phyloP scores from a whole-genome alignment of 2,329 filamentous ascomycete genomes.

The Cordyceps tenuipes region DNA sequence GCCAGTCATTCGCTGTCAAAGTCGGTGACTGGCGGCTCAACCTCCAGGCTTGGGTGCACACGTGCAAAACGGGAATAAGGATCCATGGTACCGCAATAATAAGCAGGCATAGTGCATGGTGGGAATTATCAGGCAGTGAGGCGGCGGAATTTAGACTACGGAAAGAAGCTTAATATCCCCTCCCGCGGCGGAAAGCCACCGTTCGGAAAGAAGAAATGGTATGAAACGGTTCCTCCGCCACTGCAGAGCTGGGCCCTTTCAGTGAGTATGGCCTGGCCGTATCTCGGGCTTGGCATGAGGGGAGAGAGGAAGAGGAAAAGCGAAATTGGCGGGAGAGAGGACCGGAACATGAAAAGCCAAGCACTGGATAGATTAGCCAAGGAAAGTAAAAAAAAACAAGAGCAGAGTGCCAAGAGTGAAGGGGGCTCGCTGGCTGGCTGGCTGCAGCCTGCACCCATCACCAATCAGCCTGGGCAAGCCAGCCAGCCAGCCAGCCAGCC shows the following conservation, averaged over 20 bases:
- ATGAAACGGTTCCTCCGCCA: background rate
- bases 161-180: constrained; percentile 8
- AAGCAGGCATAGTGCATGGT: too few relatives aligned
- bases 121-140: background rate
- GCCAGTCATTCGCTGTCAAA: background rate
- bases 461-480: constrained; percentile 8
- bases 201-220: background rate
- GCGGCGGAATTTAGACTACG: background rate
- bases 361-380: background rate
- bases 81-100: too few relatives aligned
- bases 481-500: too few relatives aligned
- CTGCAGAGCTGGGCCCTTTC: background rate
- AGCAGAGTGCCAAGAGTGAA: background rate
- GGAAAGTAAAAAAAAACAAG: background rate
- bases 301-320: background rate
- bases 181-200: background rate
- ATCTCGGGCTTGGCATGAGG: constrained; percentile 2
- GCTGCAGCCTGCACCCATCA: too few relatives aligned
- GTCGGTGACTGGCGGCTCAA: background rate
- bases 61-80: too few relatives aligned
- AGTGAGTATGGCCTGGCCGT: background rate
- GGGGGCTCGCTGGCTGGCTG: background rate
- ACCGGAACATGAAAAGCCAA: background rate
- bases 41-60: background rate
- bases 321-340: background rate